Percentiles rank a stretch among this genome's conserved stretches.
Evolutionary conservation across 192 early-diverging fungal genomes (phyloP).

Genomic region (Thamnidium elegans): DNA sequence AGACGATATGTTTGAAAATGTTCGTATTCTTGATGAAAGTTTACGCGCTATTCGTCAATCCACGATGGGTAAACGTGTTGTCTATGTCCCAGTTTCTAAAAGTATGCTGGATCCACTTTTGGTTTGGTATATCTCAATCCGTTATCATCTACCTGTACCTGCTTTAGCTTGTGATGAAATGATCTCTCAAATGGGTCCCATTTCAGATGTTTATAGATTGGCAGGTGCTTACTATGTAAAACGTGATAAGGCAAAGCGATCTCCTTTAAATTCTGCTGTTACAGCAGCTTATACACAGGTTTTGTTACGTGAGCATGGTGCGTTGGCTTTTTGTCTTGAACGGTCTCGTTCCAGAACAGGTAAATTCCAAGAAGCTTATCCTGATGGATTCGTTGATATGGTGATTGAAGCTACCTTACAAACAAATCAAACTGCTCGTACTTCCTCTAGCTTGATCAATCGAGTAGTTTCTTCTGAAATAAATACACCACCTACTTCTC

Average conservation of each 20-base stretch:
- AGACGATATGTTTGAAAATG: slow-evolving; percentile 32
- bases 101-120: slow-evolving; percentile 36
- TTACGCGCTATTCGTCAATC: slow-evolving; percentile 22
- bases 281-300: slow-evolving; percentile 36
- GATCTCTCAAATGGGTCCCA: slow-evolving; percentile 29
- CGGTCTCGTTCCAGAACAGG: slow-evolving; percentile 35
- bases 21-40: slow-evolving; percentile 26
- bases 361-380: slow-evolving; percentile 26
- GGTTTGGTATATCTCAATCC: slow-evolving; percentile 35
- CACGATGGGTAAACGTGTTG: slow-evolving; percentile 35
- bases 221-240: slow-evolving; percentile 37
- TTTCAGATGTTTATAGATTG: slow-evolving; percentile 34
- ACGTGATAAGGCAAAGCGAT: slow-evolving; percentile 23
- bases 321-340: slow-evolving; percentile 28
- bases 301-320: slow-evolving; percentile 34
- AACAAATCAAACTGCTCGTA: slow-evolving; percentile 26
- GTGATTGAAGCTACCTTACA: slow-evolving; percentile 35
- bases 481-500: slow-evolving; percentile 15
- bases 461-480: background rate
- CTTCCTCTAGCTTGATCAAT: background rate
- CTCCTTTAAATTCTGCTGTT: slow-evolving; percentile 35
- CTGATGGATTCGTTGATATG: slow-evolving; percentile 37
- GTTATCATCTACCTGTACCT: slow-evolving; percentile 37
- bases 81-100: slow-evolving; percentile 38
- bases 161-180: slow-evolving; percentile 35